Evolutionary conservation across 345 rosid species (phyloP).

Genomic region (Theobroma cacao): DNA sequence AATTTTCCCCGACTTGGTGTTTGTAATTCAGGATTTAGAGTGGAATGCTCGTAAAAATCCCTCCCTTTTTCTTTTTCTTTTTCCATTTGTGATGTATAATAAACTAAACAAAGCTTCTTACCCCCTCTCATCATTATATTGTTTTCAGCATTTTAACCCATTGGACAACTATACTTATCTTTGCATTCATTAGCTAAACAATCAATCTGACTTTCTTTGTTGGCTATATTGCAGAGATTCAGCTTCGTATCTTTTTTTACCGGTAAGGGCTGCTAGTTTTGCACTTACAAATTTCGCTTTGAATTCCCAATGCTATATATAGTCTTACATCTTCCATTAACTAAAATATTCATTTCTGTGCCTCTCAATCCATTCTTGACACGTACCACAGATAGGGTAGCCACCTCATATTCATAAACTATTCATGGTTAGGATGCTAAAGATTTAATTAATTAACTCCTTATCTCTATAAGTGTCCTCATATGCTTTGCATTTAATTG

Average conservation of each 20-base stretch:
- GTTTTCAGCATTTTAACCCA: not conserved
- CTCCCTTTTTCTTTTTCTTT: not conserved
- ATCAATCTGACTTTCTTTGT: not conserved
- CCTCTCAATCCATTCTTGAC: no score
- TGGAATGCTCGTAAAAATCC: not conserved
- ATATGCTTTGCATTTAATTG: not conserved
- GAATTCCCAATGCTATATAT: not conserved
- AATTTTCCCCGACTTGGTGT: not conserved
- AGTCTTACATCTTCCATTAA: no score
- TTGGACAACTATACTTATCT: not conserved
- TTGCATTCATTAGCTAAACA: not conserved
- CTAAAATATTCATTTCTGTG: no score
- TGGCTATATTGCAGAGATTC: not conserved
- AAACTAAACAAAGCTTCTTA: no score
- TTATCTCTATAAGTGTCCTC: not conserved
- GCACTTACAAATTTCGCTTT: not conserved
- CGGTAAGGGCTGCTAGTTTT: not conserved
- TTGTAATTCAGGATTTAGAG: not conserved
- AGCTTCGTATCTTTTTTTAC: not conserved
- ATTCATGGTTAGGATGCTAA: no score
- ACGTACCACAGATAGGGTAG: not conserved
- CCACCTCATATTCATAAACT: not conserved
- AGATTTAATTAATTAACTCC: not conserved
- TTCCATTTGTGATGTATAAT: no score
- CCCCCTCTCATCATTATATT: no score